These are phyloP conservation scores for Paraglomus brasilianum DNA, from an alignment of 192 early-diverging fungal species.

Conservation along the genomic window DNA sequence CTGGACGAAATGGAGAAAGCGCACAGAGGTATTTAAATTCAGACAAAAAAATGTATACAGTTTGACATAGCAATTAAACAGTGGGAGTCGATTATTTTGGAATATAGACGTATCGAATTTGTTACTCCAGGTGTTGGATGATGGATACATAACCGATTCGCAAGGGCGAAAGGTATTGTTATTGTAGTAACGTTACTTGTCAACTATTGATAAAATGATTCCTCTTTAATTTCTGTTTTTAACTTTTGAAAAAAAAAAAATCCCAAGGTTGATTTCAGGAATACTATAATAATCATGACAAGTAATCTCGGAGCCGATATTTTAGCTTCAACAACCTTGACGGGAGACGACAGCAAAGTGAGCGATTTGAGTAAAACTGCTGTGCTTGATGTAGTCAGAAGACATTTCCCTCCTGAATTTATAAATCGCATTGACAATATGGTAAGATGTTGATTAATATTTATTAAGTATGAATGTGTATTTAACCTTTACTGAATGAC, in stretches of 20 bases:
- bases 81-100: not conserved
- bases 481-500: not conserved
- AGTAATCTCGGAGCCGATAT: slow-evolving; percentile 75
- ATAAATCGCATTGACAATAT: slow-evolving; percentile 79
- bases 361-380: slow-evolving; percentile 55
- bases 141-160: slow-evolving; percentile 76
- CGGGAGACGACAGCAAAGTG: slow-evolving; percentile 41
- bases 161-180: slow-evolving; percentile 58
- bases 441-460: slow-evolving; percentile 37
- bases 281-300: slow-evolving; percentile 82
- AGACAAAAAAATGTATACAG: not conserved
- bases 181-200: not conserved
- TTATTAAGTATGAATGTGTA: not conserved
- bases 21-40: slow-evolving; percentile 36
- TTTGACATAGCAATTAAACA: not conserved
- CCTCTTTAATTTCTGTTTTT: not conserved
- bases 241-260: not conserved
- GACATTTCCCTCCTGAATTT: slow-evolving; percentile 78
- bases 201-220: no score
- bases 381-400: slow-evolving; percentile 67
- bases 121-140: slow-evolving; percentile 88
- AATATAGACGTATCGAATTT: slow-evolving; percentile 86
- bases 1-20: slow-evolving; percentile 87
- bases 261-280: slow-evolving; percentile 71
- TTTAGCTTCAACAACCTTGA: slow-evolving; percentile 51